Conservation (phyloP, 1,284 basidiomycete species). For the Phylloporus gajari region DNA sequence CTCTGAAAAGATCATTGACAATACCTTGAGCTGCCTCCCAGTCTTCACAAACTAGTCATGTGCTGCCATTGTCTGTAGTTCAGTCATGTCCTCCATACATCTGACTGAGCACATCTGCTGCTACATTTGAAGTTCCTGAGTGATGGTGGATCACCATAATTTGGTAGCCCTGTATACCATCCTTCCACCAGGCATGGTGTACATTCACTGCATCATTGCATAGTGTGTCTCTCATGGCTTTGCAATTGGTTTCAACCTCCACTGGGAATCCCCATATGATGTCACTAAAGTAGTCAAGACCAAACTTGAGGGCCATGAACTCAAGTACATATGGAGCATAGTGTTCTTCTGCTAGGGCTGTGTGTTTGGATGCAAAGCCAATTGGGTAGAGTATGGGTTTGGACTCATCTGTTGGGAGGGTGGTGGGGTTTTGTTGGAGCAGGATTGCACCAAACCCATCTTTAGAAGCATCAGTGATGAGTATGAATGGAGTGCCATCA, state of each 20-base stretch:
- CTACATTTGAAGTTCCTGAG: not conserved
- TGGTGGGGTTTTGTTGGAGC: too few relatives aligned
- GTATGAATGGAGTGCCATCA: conserved; percentile 1
- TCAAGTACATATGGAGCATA: too few relatives aligned
- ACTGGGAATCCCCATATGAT: conserved; percentile 19
- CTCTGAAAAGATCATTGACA: conserved; percentile 29
- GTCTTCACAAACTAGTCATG: conserved; percentile 33
- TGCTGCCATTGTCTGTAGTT: not conserved
- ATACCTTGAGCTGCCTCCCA: conserved; percentile 31
- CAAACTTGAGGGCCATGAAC: not conserved
- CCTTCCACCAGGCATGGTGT: conserved; percentile 14
- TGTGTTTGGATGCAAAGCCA: too few relatives aligned
- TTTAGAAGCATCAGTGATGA: not conserved
- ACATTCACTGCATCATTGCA: not conserved
- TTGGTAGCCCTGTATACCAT: not conserved
- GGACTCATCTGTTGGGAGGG: too few relatives aligned
- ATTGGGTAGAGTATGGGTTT: too few relatives aligned
- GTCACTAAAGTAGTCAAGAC: conserved; percentile 14
- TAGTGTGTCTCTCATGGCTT: conserved; percentile 6
- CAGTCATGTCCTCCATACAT: conserved; percentile 16
- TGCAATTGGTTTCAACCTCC: conserved; percentile 1
- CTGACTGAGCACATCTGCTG: conserved; percentile 13
- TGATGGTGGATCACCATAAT: not conserved
- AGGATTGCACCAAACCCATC: not conserved
- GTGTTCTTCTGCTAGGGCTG: too few relatives aligned